Evolutionary conservation across 257 asterid genomes (phyloP).

Genomic region (Anisodus acutangulus): DNA sequence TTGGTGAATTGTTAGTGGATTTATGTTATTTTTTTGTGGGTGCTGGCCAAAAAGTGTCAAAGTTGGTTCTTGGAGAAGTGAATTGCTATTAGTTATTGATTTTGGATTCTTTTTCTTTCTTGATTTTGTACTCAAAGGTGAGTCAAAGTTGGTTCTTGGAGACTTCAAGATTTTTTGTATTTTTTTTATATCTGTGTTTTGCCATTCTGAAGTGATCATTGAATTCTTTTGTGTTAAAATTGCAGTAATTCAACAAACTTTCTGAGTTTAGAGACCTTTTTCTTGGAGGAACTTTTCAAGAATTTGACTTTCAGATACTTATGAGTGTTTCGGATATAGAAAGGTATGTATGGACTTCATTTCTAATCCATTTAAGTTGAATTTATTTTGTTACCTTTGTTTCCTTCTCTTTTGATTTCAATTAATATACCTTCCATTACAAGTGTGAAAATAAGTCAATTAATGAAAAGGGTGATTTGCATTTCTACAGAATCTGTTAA

Average conservation of each 20-base stretch:
- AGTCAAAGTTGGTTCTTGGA: neutral
- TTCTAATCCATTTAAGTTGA: neutral
- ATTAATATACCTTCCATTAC: constrained; percentile 22
- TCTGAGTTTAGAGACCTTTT: neutral
- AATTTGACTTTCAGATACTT: neutral
- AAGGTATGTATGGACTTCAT: constrained; percentile 41
- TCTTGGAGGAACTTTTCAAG: neutral
- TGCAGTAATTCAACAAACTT: constrained; percentile 27
- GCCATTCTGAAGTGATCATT: too few relatives aligned
- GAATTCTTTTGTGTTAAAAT: constrained; percentile 12
- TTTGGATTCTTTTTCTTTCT: neutral
- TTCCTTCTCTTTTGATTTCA: constrained; percentile 23
- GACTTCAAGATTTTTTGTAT: neutral
- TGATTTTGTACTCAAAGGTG: neutral
- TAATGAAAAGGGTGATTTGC: neutral
- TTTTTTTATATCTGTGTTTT: too few relatives aligned
- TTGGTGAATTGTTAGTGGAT: neutral
- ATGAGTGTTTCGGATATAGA: constrained; percentile 18
- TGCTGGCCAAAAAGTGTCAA: neutral
- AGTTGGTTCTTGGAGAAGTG: constrained; percentile 26
- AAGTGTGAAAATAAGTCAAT: constrained; percentile 30
- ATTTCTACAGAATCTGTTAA: neutral
- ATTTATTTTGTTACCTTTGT: constrained; percentile 27
- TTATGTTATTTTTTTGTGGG: neutral
- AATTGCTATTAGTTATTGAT: neutral